Evolutionary conservation across 1,284 basidiomycete species (phyloP).

Genomic region (Caloboletus inedulis): DNA sequence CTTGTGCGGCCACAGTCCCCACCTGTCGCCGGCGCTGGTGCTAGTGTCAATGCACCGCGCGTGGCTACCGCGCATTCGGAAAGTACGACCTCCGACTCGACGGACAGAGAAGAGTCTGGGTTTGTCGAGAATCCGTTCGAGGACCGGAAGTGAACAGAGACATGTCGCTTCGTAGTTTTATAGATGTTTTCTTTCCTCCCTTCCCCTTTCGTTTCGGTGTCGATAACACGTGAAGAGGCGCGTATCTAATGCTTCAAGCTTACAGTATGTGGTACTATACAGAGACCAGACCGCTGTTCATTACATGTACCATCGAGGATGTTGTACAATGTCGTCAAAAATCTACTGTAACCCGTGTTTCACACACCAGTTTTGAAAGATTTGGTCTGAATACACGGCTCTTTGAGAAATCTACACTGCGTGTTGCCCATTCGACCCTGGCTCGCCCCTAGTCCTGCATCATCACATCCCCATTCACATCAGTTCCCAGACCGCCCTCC

Average conservation of each 20-base stretch:
- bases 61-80: slow-evolving; percentile 13
- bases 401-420: neutral
- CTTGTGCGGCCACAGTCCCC: slow-evolving; percentile 45
- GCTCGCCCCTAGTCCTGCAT: slow-evolving; percentile 21
- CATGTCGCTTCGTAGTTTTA: neutral
- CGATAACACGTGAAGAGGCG: neutral
- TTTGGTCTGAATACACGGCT: neutral
- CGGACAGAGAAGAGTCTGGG: slow-evolving; percentile 15
- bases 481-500: neutral
- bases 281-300: neutral
- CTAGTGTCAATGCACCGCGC: slow-evolving; percentile 4
- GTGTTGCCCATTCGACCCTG: neutral
- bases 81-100: slow-evolving; percentile 13
- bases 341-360: neutral
- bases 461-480: slow-evolving; percentile 12
- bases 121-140: slow-evolving; percentile 30
- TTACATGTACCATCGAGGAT: neutral
- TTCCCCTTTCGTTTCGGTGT: neutral
- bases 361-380: neutral
- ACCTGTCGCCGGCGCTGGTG: slow-evolving; percentile 2
- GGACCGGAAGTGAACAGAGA: slow-evolving; percentile 9
- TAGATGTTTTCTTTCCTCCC: neutral
- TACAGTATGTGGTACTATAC: neutral
- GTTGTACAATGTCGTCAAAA: neutral
- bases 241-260: neutral